Base-by-base conservation (phyloP, 805 yeast genomes). In the Metschnikowia colocasiae region DNA sequence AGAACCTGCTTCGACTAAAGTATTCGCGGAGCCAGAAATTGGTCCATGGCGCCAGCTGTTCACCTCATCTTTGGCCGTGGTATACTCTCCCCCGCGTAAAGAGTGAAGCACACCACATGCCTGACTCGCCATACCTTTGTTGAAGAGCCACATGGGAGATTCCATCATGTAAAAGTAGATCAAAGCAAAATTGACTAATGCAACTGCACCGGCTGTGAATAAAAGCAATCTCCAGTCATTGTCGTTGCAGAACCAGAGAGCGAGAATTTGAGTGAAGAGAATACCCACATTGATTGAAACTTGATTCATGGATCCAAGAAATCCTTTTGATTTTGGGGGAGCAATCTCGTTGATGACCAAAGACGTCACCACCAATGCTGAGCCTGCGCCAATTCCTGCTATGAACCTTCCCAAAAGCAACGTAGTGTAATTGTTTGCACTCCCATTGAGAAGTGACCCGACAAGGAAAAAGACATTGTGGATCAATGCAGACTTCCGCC, bases 261-360 rank as follows among this genome's bases (percentile, higher is more conserved):
- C 95, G 13, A 87, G 63, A 3, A 81, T 51, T 66, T 92, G 98
- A 0, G 96, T 86, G 18, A 82, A 50, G 32, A 92, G 69, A 40
- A 94, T 94, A 0, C 99, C 99, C 18, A 84, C 54, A 58, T 91
- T 94, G 48, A 90, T 83, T 23, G 86, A 81, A 2, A 89, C 85
- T 67, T 94, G 99, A 52, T 86, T 87, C 87, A 88, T 83, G 15
- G 95, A 79, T 0, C 99, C 99, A 47, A 94, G 73, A 13, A 83
- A 67, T 0, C 98, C 98, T 41, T 85, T 79, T 51, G 78, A 66
- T 3, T 71, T 71, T 1, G 74, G 64, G 0, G 97, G 97, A 6
- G 94, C 73, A 9, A 90, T 76, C 65, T 90, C 96, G 60, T 82
- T 85, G 57, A 94, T 80, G 55, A 81, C 83, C 50, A 94, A 64